Evolutionary conservation across 345 rosid genomes (phyloP).

Genomic region (Aquilaria yunnanensis): DNA sequence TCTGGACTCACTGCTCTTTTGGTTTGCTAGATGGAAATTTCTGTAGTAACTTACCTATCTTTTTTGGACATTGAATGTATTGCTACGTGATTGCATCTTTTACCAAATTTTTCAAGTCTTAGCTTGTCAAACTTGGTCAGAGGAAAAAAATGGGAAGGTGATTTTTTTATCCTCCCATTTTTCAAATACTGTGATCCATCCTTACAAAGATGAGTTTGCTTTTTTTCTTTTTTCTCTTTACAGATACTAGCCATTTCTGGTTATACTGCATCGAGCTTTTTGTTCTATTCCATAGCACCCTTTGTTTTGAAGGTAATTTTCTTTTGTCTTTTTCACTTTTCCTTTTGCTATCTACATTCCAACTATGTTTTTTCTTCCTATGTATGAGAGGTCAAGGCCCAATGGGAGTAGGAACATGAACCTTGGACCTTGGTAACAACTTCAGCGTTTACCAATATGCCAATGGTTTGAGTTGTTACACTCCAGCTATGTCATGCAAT

Average conservation of each 20-base stretch:
- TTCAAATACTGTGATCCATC: background rate
- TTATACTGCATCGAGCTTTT: conserved; percentile 23
- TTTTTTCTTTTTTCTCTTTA: background rate
- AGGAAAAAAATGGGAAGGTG: no score
- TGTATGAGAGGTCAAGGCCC: background rate
- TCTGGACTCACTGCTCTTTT: background rate
- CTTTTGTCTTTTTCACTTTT: background rate
- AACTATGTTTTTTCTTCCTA: background rate
- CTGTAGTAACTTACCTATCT: no score
- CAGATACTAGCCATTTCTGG: conserved; percentile 44
- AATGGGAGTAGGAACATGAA: no score
- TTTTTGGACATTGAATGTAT: no score
- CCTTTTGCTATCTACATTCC: background rate
- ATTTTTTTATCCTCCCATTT: background rate
- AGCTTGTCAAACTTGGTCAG: no score
- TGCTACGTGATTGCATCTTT: no score
- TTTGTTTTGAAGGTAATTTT: conserved; percentile 42
- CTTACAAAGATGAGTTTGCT: background rate
- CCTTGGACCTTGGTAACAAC: background rate
- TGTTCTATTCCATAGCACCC: conserved; percentile 37
- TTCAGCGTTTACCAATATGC: no score
- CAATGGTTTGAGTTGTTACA: no score
- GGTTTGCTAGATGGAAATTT: no score
- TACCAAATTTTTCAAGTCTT: no score
- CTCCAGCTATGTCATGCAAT: no score